Conservation (phyloP, 805 yeast genomes). For the Pichia nanzhaoensis region DNA sequence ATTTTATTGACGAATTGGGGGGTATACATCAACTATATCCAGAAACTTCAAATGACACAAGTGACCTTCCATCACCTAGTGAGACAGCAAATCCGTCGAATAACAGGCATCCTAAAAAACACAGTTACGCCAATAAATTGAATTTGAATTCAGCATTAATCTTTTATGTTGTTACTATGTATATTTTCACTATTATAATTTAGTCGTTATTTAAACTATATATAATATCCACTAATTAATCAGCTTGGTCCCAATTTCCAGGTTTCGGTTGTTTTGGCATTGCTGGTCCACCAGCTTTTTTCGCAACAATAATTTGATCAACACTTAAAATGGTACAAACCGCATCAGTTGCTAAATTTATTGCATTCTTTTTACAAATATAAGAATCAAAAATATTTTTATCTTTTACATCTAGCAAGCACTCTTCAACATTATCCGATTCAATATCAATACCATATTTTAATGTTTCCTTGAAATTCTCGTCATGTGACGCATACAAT, state of each 20-base stretch:
- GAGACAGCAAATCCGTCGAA: neutral
- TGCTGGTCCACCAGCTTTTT: constrained; percentile 96
- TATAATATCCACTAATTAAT: constrained; percentile 31
- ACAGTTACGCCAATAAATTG: too few species aligned
- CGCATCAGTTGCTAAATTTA: constrained; percentile 92
- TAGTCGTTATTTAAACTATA: neutral
- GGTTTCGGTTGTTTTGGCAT: constrained; percentile 82
- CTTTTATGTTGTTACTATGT: neutral
- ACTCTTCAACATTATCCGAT: constrained; percentile 51
- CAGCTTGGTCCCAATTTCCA: constrained; percentile 95
- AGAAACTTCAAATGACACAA: neutral
- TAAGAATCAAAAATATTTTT: constrained; percentile 74
- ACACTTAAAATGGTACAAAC: constrained; percentile 85
- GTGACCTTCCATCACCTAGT: neutral
- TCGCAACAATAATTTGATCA: constrained; percentile 97
- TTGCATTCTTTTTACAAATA: constrained; percentile 77
- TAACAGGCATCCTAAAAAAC: too few species aligned
- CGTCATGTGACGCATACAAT: constrained; percentile 81
- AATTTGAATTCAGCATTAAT: neutral
- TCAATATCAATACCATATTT: constrained; percentile 73
- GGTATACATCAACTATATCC: constrained; percentile 13
- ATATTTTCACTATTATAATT: neutral
- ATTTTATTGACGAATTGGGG: constrained; percentile 38
- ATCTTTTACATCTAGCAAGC: constrained; percentile 62
- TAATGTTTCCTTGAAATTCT: constrained; percentile 31